Base-by-base conservation (phyloP, 2,329 filamentous ascomycete species). In the Fusarium solani-melongenae region DNA sequence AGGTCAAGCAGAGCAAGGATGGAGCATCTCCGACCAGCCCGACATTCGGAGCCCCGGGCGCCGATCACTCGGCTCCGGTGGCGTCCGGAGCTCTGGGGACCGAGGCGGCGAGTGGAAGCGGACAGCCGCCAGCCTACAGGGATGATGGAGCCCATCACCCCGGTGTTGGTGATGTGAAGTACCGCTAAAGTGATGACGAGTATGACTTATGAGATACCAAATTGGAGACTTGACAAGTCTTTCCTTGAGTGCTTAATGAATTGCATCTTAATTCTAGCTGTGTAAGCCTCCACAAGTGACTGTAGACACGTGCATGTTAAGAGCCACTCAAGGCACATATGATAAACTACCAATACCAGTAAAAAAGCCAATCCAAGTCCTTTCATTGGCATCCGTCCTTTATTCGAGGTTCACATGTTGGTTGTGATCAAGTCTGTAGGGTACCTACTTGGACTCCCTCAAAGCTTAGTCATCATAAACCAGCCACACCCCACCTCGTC, bases 101-200 rank as follows among this genome's bases (percentile, higher is more conserved):
- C 17, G 58, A 44, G 39, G 49, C 65, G 20, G 67, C 53, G 11
- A 65, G 69, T 15, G 70, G 65, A 22, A 55, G 53, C 20, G 66
- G 64, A n/a, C 66, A 73, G 10, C 77, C 65, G 14, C 77, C 77
- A 6, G 73, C 69, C 9, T 79, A 79, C 58, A 76, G 71, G 1
- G 65, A 78, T 36, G 77, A 79, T 57, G 77, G 77, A 29, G 62
- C 75, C 27, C 58, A 75, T 11, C 68, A 71, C 24, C 75, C 77
- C 33, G 77, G 69, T 1, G 70, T 72, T 56, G 77, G 77, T 20
- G 77, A 79, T 59, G 59, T 76, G 44, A 79, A 79, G 64, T 78
- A 79, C n/a, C 68, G 64, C 15, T 78, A 65, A 62, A 20, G 49
- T 10, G 9, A 20, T 44, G 12, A 56, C 2, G 60, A 31, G 57